Evolutionary conservation across 2,329 filamentous ascomycete genomes (phyloP), one percentile per base, ranked within the genome.

Genomic region (Mariannaea sp.): DNA sequence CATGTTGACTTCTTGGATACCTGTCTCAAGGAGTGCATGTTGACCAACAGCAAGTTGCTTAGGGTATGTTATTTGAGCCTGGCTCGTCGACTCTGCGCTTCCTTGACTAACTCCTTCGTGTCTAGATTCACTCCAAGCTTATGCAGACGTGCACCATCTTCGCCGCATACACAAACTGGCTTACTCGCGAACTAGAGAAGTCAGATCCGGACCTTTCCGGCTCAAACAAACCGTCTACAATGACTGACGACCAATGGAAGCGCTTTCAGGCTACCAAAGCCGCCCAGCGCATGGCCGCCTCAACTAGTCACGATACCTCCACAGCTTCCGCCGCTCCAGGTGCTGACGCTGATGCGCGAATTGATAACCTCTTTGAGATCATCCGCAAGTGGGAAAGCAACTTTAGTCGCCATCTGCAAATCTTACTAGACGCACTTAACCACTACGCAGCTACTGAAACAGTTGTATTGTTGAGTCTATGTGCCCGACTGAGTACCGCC

Each of bases 1-100:
- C 94, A 99, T 74, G 92, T 99, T 55, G 94, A 97, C 73, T 99
- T 99, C 71, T 77, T 99, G 41, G 94, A 97, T 65, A 97, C 94
- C 4, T 99, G 94, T 71, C 79, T 99, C 66, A 99, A 97, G 75
- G 94, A 97, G 75, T 97, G 94, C 77, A 97, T 97, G 92, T 80
- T 99, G 60, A 99, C 94, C 16, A 97, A 99, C 71, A 91, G 90
- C 69, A 97, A 96, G 75, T 80, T 99, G 6, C 76, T 99, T 5
- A 88, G 91, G 74, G 93, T 96, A 81, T 60, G 79, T 72, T n/a
- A 10, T 33, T 36, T 33, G 8, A 19, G 7, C 32, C 24, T 30
- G 26, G 35, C 33, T 13, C 22, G 49, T 24, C 45, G 14, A 29
- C 9, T 9, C 32, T 9, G n/a, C n/a, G n/a, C 7, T 12, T 10